Conservation (phyloP, 495 filamentous ascomycete genomes). For the Trichoderma reesei region DNA sequence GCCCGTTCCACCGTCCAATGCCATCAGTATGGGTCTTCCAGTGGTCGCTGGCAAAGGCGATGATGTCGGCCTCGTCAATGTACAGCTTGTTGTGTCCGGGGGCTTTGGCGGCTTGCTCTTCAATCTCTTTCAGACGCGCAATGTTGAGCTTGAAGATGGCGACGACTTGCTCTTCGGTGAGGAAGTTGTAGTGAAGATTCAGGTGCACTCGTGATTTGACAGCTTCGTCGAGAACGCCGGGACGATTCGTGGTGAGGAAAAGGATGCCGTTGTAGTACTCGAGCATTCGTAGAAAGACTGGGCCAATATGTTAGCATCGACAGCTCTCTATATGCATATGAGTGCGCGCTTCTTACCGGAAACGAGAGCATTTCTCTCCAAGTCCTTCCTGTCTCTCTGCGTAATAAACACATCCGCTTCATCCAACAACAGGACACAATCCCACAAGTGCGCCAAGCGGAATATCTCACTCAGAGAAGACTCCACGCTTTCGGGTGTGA, state of each 20-base stretch:
- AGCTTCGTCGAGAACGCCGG: conserved; percentile 42
- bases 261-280: conserved; percentile 50
- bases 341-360: conserved; percentile 17
- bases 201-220: conserved; percentile 42
- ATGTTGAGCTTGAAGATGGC: conserved; percentile 70
- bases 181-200: conserved; percentile 51
- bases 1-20: conserved; percentile 37
- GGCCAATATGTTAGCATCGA: background rate
- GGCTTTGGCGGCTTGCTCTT: conserved; percentile 14
- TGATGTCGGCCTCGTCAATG: conserved; percentile 13
- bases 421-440: conserved; percentile 41
- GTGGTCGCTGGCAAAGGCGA: conserved; percentile 14
- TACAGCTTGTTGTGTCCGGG: conserved; percentile 6
- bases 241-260: conserved; percentile 45
- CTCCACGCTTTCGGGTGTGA: conserved; percentile 25
- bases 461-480: conserved; percentile 27
- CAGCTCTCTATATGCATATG: background rate
- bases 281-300: conserved; percentile 41
- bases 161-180: conserved; percentile 57
- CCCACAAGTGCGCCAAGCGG: conserved; percentile 28
- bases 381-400: conserved; percentile 36
- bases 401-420: conserved; percentile 37
- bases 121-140: conserved; percentile 49
- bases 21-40: background rate
- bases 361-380: conserved; percentile 40